Evolutionary conservation across 805 yeast species (phyloP).

Genomic region (Ogataea wickerhamii): DNA sequence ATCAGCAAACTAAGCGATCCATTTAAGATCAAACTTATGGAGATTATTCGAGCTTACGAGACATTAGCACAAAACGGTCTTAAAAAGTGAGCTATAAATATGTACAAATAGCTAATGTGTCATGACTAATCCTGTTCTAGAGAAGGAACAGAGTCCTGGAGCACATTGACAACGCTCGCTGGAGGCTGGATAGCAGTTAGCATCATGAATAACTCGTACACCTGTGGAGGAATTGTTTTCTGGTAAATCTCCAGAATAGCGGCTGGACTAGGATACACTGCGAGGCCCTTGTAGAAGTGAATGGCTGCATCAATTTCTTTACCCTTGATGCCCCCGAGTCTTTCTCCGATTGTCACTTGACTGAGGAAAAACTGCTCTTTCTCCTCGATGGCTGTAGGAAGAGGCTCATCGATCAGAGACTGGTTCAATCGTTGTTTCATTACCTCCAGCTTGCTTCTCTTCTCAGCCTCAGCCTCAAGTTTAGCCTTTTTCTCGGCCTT

Average conservation of each 20-base stretch:
- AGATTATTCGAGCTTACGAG: constrained; percentile 9
- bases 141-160: constrained; percentile 41
- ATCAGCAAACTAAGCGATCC: constrained; percentile 18
- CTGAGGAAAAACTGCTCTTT: constrained; percentile 78
- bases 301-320: constrained; percentile 81
- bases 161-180: constrained; percentile 63
- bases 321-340: constrained; percentile 61
- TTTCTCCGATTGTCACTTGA: constrained; percentile 84
- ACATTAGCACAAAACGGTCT: neutral
- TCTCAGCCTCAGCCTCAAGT: constrained; percentile 51
- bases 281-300: constrained; percentile 87
- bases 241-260: constrained; percentile 88
- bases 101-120: neutral
- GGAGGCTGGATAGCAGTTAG: constrained; percentile 93
- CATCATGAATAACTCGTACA: constrained; percentile 78
- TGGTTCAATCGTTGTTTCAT: constrained; percentile 59
- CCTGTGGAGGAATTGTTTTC: constrained; percentile 76
- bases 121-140: constrained; percentile 20
- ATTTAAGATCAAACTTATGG: constrained; percentile 13
- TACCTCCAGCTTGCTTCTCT: constrained; percentile 55
- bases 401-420: constrained; percentile 68
- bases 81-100: constrained; percentile 1
- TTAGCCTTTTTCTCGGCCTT: constrained; percentile 57
- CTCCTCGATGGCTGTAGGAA: constrained; percentile 64
- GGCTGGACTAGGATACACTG: constrained; percentile 92